Evolutionary conservation across 202 grass and related monocot genomes (phyloP).

Genomic region (Brachypodium distachyon): DNA sequence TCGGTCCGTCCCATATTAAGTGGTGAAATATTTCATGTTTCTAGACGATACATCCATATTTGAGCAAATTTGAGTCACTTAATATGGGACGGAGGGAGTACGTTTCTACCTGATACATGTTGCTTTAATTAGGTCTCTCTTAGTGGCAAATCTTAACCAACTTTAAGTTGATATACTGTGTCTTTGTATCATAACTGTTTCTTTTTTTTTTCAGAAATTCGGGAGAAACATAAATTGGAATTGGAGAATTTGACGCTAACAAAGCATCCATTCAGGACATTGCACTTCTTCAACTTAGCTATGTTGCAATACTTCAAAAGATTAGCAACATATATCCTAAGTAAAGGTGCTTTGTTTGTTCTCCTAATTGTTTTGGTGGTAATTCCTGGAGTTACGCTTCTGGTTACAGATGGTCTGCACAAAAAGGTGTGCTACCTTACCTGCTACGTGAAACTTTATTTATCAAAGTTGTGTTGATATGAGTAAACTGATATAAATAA

Average conservation of each 20-base stretch:
- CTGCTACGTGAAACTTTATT: conserved; percentile 6
- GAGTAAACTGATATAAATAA: neutral
- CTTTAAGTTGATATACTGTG: neutral
- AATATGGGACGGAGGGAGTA: too few relatives aligned
- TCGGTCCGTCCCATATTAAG: too few relatives aligned
- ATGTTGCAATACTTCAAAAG: conserved; percentile 59
- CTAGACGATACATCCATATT: too few relatives aligned
- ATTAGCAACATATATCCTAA: conserved; percentile 54
- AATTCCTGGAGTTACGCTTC: conserved; percentile 32
- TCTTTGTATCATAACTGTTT: conserved; percentile 6
- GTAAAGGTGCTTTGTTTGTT: conserved; percentile 47
- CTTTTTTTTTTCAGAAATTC: conserved; percentile 57
- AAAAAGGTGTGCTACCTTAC: conserved; percentile 47
- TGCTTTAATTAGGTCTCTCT: neutral
- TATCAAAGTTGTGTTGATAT: neutral
- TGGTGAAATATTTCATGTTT: too few relatives aligned
- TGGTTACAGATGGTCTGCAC: conserved; percentile 51
- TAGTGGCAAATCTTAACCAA: neutral
- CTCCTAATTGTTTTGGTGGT: conserved; percentile 44
- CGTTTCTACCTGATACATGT: neutral
- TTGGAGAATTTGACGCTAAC: conserved; percentile 59
- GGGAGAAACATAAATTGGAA: conserved; percentile 57
- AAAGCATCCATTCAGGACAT: conserved; percentile 72
- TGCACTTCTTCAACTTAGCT: conserved; percentile 54
- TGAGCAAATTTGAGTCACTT: too few relatives aligned